Base-by-base conservation (phyloP, 164 flowering plant species). In the Magnolia kwangsiensis region DNA sequence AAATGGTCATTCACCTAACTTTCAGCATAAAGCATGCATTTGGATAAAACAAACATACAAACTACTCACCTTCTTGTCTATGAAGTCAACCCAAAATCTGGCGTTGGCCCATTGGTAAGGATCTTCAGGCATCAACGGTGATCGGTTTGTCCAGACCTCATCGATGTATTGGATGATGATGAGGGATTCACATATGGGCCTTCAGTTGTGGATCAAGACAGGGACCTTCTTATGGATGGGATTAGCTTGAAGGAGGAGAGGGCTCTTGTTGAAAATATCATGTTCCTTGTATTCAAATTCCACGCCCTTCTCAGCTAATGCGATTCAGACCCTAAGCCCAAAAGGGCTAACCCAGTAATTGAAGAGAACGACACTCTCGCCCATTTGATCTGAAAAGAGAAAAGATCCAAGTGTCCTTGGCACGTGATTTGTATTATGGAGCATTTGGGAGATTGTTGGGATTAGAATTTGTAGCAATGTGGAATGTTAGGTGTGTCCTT, bases 291-390 rank as follows among this genome's bases (percentile, higher is more conserved):
- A 37, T 14, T 77, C 65, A 58, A 72, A 77, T 7, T 51, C 69
- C 8, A 77, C 31, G 51, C 51, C 75, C 29, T 76, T 76, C 63
- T 63, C 81, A 6, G 74, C 81, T 18, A 83, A 63, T 1, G 87
- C 85, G 1, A 85, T 58, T 74, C 77, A 78, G 19, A 67, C 87
- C 74, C 81, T 80, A 79, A 80, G 77, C 7, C 84, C 85, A 72
- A 70, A 82, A 13, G 78, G 69, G 18, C 82, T 83, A 11, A 74
- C 16, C 75, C 78, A 83, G 37, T 27, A 73, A 55, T 80, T 78
- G 50, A 85, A 24, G 10, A 85, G 74, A 63, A 75, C 20, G 31
- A 85, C 71, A 20, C 78, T 77, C 8, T 74, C 71, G 1, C 24
- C 82, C 82, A 82, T 82, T 51, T 66, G 61, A 55, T 55, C 61